phyloP scores from a whole-genome alignment of 768 basidiomycete species.

The Suillus hirtellus region DNA sequence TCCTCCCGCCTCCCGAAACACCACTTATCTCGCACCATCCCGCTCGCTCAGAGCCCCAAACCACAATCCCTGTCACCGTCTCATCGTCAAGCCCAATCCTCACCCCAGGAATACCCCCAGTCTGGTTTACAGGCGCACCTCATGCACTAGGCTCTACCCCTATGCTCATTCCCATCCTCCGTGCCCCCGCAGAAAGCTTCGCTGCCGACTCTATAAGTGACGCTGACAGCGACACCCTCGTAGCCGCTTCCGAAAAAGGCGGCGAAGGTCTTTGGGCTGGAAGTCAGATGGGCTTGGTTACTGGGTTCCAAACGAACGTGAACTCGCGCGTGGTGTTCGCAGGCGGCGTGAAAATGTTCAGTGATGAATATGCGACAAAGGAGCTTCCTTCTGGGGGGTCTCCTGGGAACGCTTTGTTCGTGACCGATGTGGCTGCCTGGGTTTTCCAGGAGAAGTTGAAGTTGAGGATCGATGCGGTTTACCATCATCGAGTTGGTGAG shows the following conservation, averaged over 20 bases:
- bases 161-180: conserved; percentile 77
- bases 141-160: conserved; percentile 72
- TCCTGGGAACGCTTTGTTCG: conserved; percentile 77
- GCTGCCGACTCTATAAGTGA: conserved; percentile 58
- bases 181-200: conserved; percentile 75
- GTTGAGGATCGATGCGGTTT: conserved; percentile 71
- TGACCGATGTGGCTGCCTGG: conserved; percentile 79
- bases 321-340: conserved; percentile 80
- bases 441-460: conserved; percentile 86
- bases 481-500: conserved; percentile 71
- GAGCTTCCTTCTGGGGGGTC: conserved; percentile 56
- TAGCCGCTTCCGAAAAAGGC: conserved; percentile 70
- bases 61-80: conserved; percentile 64
- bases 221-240: conserved; percentile 36
- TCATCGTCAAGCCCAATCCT: conserved; percentile 45
- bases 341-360: conserved; percentile 80
- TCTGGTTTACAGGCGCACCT: conserved; percentile 78
- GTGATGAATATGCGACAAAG: conserved; percentile 70
- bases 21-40: conserved; percentile 87
- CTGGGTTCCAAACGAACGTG: conserved; percentile 83
- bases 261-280: conserved; percentile 88
- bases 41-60: conserved; percentile 61
- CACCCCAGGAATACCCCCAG: conserved; percentile 49
- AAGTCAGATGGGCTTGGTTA: conserved; percentile 70
- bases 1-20: conserved; percentile 82